Evolutionary conservation across 768 basidiomycete genomes (phyloP), one percentile per base, ranked within the genome.

Genomic region (Calocera viscosa): DNA sequence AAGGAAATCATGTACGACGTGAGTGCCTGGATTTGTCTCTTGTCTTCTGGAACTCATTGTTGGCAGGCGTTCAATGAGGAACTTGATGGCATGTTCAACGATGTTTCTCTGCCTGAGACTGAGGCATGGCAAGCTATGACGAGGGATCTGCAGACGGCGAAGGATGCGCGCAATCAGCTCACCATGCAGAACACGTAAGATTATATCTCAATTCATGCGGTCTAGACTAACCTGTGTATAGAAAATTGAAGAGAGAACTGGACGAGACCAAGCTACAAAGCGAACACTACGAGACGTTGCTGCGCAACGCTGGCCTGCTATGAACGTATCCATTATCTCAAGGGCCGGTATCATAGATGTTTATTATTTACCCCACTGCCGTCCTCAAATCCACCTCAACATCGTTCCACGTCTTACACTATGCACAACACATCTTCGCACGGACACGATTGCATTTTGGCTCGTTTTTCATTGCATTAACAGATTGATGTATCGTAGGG

Each of bases 1-100:
- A 90, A 94, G 76, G 90, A 94, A 72, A 89, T 92, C 74, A 88
- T 95, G 83, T 94, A 94, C 70, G 89, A 93, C 81, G 92, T 93
- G 43, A 72, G 82, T 73, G 17, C 2, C 26, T 34, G 16, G 8
- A 30, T 33, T 19, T 49, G 24, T 30, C 38, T 32, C 66, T 1
- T 26, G 28, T 11, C 22, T 33, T n/a, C 14, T 2, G 67, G 53
- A 70, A 66, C 66, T 66, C 3, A 64, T 19, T 14, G 10, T 5
- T 32, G 38, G 39, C 16, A 94, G 92, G 89, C 91, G 1, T 94
- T 96, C 78, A 95, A 96, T 74, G 91, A 93, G 73, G 93, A 95
- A 74, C 81, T 96, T 34, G 92, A 94, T 70, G 85, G 83, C 19
- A 91, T 95, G 90, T 95, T 86, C 76, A 87, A 88, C 64, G 91